Evolutionary conservation across 768 basidiomycete genomes (phyloP).

Genomic region (Pisolithus marmoratus): DNA sequence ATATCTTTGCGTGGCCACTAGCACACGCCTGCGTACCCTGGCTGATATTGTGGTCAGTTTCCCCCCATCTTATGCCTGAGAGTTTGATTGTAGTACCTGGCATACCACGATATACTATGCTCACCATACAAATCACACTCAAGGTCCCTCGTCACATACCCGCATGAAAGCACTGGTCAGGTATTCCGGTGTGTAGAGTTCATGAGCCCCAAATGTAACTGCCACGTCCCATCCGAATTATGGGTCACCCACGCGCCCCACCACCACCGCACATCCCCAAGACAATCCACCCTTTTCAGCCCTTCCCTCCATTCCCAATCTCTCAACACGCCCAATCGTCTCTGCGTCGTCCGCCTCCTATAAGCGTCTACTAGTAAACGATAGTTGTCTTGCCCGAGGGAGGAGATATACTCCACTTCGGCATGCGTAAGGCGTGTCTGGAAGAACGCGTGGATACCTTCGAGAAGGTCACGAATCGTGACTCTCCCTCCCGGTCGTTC

Average conservation of each 20-base stretch:
- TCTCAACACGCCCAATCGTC: not conserved
- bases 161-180: not conserved
- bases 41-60: too few species aligned
- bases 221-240: conserved; percentile 34
- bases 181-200: not conserved
- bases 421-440: conserved; percentile 34
- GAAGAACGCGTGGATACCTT: conserved; percentile 44
- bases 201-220: conserved; percentile 41
- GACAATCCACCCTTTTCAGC: conserved; percentile 44
- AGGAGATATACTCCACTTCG: conserved; percentile 21
- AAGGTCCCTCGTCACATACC: too few species aligned
- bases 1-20: too few species aligned
- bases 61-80: too few species aligned
- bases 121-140: too few species aligned
- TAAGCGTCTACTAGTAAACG: too few species aligned
- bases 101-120: too few species aligned
- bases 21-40: too few species aligned
- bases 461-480: conserved; percentile 41
- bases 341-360: too few species aligned
- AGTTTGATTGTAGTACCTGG: too few species aligned
- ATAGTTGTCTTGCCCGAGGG: not conserved
- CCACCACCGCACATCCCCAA: conserved; percentile 42
- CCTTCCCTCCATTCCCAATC: conserved; percentile 35
- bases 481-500: conserved; percentile 22
- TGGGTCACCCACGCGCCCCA: conserved; percentile 34